These are phyloP conservation scores for Avena insularis DNA, from an alignment of 176 grass and related monocot species.

Conservation along the genomic window DNA sequence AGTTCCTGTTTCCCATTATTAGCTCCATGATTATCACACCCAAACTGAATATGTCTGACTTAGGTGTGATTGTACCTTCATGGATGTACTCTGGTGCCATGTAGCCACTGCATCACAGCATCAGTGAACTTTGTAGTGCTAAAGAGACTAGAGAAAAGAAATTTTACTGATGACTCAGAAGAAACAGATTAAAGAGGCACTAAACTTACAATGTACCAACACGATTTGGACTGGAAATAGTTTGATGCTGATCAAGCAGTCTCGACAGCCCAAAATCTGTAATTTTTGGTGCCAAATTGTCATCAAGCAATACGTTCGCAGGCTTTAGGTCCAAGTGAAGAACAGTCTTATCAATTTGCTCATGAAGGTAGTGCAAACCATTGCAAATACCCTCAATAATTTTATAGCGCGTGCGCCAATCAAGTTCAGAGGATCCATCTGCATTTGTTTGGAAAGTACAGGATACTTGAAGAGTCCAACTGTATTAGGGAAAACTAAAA, in stretches of 20 bases:
- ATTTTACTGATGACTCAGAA: not conserved
- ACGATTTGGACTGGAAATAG: not conserved
- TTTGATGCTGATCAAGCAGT: not conserved
- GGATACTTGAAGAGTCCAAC: not conserved
- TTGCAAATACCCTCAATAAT: slow-evolving; percentile 13
- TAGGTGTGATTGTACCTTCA: slow-evolving; percentile 7
- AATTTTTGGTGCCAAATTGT: slow-evolving; percentile 28
- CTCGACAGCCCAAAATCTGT: slow-evolving; percentile 40
- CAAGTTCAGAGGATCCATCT: slow-evolving; percentile 23
- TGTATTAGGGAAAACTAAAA: not conserved
- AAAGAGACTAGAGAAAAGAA: not conserved
- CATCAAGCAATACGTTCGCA: slow-evolving; percentile 19
- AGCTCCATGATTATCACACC: slow-evolving; percentile 71
- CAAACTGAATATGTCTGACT: slow-evolving; percentile 49
- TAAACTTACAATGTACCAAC: slow-evolving; percentile 26
- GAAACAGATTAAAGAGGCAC: not conserved
- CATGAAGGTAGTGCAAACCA: slow-evolving; percentile 27
- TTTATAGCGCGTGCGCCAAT: slow-evolving; percentile 20
- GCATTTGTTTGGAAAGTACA: not conserved
- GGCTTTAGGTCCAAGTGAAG: slow-evolving; percentile 25
- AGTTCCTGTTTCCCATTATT: slow-evolving; percentile 1
- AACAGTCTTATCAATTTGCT: slow-evolving; percentile 1
- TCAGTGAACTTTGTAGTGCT: not conserved
- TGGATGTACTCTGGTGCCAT: slow-evolving; percentile 37
- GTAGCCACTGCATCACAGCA: slow-evolving; percentile 33